Conservation (phyloP, 192 early-diverging fungal genomes). For the Diversispora epigaea region DNA sequence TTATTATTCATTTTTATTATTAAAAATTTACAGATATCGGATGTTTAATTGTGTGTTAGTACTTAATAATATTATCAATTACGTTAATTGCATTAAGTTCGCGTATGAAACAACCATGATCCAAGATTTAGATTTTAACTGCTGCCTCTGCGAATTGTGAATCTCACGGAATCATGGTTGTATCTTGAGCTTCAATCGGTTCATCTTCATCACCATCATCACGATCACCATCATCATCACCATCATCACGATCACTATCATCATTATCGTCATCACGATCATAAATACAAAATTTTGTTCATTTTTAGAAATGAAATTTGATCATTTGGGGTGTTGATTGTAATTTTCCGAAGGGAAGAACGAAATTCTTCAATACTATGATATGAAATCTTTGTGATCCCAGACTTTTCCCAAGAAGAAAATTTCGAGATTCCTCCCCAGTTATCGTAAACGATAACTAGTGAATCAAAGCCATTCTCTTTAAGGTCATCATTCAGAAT, state of each 20-base stretch:
- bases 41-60: too few relatives aligned
- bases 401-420: background rate
- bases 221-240: background rate
- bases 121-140: conserved; percentile 14
- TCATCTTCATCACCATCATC: background rate
- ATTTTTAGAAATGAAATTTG: background rate
- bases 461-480: conserved; percentile 6
- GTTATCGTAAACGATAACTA: conserved; percentile 3
- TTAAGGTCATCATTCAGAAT: conserved; percentile 1
- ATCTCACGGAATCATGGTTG: background rate
- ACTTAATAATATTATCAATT: too few relatives aligned
- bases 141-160: conserved; percentile 1
- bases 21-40: too few relatives aligned
- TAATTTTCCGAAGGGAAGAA: conserved; percentile 8
- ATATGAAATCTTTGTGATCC: background rate
- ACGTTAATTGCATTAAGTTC: too few relatives aligned
- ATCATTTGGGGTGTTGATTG: background rate
- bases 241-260: too few relatives aligned
- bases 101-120: background rate
- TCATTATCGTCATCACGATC: too few relatives aligned
- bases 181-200: too few relatives aligned
- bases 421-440: background rate
- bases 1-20: too few relatives aligned
- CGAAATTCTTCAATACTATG: conserved; percentile 5
- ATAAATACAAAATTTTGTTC: too few relatives aligned